Evolutionary conservation across 208 protist species (phyloP), one percentile per base, ranked within the genome.

Genomic region (Trypanosoma cruzi): DNA sequence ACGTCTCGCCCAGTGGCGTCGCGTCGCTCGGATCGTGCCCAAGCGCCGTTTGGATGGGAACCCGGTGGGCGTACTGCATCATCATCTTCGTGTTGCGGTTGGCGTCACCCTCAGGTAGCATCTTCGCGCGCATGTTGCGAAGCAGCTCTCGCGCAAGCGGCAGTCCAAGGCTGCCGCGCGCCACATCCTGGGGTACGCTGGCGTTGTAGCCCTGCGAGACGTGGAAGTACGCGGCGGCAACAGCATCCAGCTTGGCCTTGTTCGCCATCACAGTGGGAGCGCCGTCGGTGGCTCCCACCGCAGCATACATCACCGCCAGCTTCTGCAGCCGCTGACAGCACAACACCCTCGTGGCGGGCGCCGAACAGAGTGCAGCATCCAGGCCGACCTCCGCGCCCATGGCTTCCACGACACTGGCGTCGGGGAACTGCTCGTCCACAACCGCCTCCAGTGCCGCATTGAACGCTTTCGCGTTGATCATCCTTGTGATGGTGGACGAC

Each of bases 341-440:
- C 57, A 16, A 56, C 4, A 58, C 67, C 16, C 49, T 13, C 2
- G 13, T 56, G 22, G 28, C 24, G 2, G 56, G 24, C 10, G 2
- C 55, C 29, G 67, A 55, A 52, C 70, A 75, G 0, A 60, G n/a
- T n/a, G n/a, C 31, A 5, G 34, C 58, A 14, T 56, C 60, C 16
- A 68, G 11, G 34, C 61, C 62, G 50, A 69, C 63, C 60, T 75
- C 70, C 31, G 20, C 50, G 37, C 60, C 63, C 70, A 75, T 75
- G n/a, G 36, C 28, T n/a, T 10, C n/a, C 37, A 75, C 8, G 2
- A 75, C 70, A 22, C 7, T 46, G 24, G 29, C 4, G 56, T 75
- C 70, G 2, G 70, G 70, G 52, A 75, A 75, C 60, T 69, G 62
- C 24, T 63, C 37, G 55, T 50, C 53, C 2, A 75, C 60, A 28